Base-by-base conservation (phyloP, 208 protist species). In the Crithidia fasciculata region DNA sequence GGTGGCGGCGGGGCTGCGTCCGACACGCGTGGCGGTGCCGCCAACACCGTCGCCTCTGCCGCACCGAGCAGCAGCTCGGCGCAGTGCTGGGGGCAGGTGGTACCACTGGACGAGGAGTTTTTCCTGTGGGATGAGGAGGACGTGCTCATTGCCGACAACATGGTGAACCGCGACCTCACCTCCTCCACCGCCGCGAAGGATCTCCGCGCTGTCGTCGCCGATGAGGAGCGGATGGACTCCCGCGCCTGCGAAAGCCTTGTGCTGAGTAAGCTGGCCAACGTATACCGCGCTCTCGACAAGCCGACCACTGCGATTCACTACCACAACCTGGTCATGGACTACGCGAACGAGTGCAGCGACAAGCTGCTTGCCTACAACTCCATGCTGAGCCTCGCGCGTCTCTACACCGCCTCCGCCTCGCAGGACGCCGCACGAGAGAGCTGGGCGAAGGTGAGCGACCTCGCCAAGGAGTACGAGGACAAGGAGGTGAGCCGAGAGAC, bases 391-490 rank as follows among this genome's bases (percentile, higher is more conserved):
- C 92, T 96, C 50, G 90, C 92, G 0, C 85, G 90, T 15, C 72
- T 96, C 16, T 89, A 92, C 82, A 94, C 90, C 2, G 68, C 74
- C 9, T 80, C 80, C 39, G 66, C 79, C 10, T 68, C 78, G 15
- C 73, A n/a, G n/a, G 80, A 73, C 16, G 86, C 89, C 57, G 88
- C 86, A 18, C 87, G 78, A 2, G 84, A 87, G 16, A 74, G 86
- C 43, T 96, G 92, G 90, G 83, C 84, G 62, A 84, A 84, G 69
- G 90, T 96, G 43, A 94, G 88, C 69, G 86, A 80, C 8, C 82
- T 95, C 5, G 92, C 92, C 18, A 83, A 89, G 67, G 76, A 86
- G 69, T 96, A 95, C 79, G 87, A 93, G 62, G 92, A 96, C 78
- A 78, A 80, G 63, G 90, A 94, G 59, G 90, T 94, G 36, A 84